These are phyloP conservation scores for Xylariaceae sp. DNA, from an alignment of 2,329 filamentous ascomycete genomes.

Conservation along the genomic window DNA sequence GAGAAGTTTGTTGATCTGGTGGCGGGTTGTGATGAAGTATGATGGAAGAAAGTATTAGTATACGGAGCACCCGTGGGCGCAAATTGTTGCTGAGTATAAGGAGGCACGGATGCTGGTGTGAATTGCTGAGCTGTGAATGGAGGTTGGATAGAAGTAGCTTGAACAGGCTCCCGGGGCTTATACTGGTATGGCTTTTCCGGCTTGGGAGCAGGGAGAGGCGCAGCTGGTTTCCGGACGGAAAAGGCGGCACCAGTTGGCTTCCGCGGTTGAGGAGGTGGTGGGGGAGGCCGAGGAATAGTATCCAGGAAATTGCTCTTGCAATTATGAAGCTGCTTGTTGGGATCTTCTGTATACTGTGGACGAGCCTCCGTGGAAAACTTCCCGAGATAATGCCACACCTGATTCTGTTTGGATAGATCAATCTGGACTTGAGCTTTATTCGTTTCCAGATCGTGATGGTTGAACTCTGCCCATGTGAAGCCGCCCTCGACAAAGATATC, in stretches of 20 bases:
- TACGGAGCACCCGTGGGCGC: constrained; percentile 11
- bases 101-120: constrained; percentile 25
- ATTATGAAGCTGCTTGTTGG: constrained; percentile 57
- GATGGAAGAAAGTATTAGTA: constrained; percentile 9
- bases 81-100: constrained; percentile 25
- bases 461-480: constrained; percentile 78
- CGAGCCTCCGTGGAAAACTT: constrained; percentile 84
- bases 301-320: constrained; percentile 70
- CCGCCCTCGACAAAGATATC: constrained; percentile 66
- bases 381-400: constrained; percentile 87
- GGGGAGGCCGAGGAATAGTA: constrained; percentile 53
- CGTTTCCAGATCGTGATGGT: constrained; percentile 53
- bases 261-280: constrained; percentile 23
- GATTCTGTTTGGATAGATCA: constrained; percentile 68
- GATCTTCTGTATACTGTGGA: constrained; percentile 86
- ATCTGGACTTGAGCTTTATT: constrained; percentile 66
- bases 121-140: constrained; percentile 38
- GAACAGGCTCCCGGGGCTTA: constrained; percentile 30
- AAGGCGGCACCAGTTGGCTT: constrained; percentile 30
- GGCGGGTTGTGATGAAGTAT: constrained; percentile 5
- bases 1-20: constrained; percentile 2
- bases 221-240: constrained; percentile 19
- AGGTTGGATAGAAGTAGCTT: constrained; percentile 22
- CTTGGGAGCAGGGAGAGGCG: constrained; percentile 18
- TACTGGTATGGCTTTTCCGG: constrained; percentile 36